A percentile compares a stretch with the other conserved stretches of the same genome.
Conservation (phyloP, 1,284 basidiomycete genomes). For the Pascua sp. region DNA sequence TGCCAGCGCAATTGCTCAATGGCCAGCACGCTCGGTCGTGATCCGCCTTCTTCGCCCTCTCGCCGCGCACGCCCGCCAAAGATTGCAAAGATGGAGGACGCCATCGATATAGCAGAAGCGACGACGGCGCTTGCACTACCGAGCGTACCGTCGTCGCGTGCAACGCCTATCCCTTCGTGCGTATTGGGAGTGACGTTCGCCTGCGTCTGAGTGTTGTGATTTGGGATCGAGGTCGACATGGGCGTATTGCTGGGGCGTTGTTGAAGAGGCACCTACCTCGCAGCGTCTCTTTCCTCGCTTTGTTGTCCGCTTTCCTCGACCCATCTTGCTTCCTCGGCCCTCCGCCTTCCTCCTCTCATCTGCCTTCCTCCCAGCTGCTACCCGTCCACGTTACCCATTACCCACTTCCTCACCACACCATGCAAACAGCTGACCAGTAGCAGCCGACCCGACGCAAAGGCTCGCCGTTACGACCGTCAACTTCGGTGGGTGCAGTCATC, state of each 20-base stretch:
- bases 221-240: too few relatives aligned
- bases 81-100: conserved; percentile 45
- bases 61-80: conserved; percentile 24
- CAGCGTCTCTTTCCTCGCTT: too few relatives aligned
- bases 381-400: too few relatives aligned
- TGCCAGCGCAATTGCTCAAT: conserved; percentile 1
- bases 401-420: too few relatives aligned
- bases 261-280: too few relatives aligned
- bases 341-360: too few relatives aligned
- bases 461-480: conserved; percentile 85
- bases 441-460: conserved; percentile 71
- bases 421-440: conserved; percentile 17
- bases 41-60: conserved; percentile 13
- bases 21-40: conserved; percentile 6
- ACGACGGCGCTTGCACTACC: conserved; percentile 15
- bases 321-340: too few relatives aligned
- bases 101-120: conserved; percentile 38
- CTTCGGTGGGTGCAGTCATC: conserved; percentile 60
- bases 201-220: too few relatives aligned
- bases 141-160: conserved; percentile 12
- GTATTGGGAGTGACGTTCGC: not conserved
- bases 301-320: too few relatives aligned
- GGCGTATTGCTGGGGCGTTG: too few relatives aligned
- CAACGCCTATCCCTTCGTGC: conserved; percentile 16
- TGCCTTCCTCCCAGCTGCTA: too few relatives aligned